phyloP scores from a whole-genome alignment of 176 grass and related monocot genomes.

The Triticum dicoccoides region DNA sequence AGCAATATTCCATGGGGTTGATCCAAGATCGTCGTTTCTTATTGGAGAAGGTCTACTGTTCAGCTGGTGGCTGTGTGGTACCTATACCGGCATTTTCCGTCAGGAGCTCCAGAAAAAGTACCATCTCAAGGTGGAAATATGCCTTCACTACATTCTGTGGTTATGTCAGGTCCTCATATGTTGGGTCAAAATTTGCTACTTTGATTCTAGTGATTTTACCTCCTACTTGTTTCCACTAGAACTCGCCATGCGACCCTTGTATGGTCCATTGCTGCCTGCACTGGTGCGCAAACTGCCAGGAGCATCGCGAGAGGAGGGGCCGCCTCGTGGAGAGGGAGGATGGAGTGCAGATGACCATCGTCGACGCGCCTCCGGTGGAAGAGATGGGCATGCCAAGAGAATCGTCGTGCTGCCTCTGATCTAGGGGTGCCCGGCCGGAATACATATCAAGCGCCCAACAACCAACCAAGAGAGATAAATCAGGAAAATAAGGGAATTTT shows the following conservation, averaged over 20 bases:
- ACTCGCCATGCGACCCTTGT: constrained; percentile 83
- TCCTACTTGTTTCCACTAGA: constrained; percentile 40
- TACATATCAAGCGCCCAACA: constrained; percentile 16
- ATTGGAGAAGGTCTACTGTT: constrained; percentile 88
- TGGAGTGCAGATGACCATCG: constrained; percentile 54
- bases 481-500: neutral
- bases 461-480: constrained; percentile 26
- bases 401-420: neutral
- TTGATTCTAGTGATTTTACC: neutral
- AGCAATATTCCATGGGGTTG: constrained; percentile 71
- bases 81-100: constrained; percentile 76
- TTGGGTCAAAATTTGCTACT: neutral
- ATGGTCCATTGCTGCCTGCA: constrained; percentile 93
- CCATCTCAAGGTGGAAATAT: constrained; percentile 74
- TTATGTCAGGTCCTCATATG: neutral
- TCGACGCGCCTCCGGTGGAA: constrained; percentile 76
- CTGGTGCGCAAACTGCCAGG: constrained; percentile 93
- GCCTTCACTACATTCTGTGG: neutral
- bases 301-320: constrained; percentile 83
- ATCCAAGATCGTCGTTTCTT: constrained; percentile 75
- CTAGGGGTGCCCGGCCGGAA: neutral
- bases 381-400: constrained; percentile 67
- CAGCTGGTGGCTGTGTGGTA: constrained; percentile 86
- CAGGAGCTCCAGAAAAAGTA: constrained; percentile 92
- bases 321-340: constrained; percentile 46